Evolutionary conservation across 805 yeast genomes (phyloP), one percentile per base, ranked within the genome.

Genomic region (Dipodascus geniculatus): DNA sequence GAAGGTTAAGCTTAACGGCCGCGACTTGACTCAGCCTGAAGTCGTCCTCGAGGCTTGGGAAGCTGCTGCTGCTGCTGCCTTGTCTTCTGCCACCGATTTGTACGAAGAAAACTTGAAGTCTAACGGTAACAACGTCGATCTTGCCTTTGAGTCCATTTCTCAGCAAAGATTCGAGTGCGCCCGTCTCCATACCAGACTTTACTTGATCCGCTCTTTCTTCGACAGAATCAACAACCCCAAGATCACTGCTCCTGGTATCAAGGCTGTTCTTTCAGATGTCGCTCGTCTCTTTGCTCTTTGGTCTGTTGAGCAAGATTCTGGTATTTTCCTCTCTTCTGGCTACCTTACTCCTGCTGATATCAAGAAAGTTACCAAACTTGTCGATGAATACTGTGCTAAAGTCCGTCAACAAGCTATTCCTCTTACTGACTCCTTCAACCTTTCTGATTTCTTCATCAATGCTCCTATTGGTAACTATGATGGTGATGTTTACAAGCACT

Each of bases 401-500:
- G 65, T 84, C 44, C 75, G 96, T 67, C 78, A 80, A 28, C 80
- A 84, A 62, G 85, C 84, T 53, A 80, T 87, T 66, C 84, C 85
- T 0, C 74, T 86, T 61, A 85, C 95, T 3, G 97, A 89, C 68
- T 77, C 95, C 1, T 89, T 89, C 74, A 80, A 84, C 68, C 76
- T 85, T 58, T 80, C 87, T 44, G 96, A 89, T 70, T 83, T 77
- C 65, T 78, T 85, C 71, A 76, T 89, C 64, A 86, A 88, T 67
- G 81, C 96, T 0, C 82, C 93, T 2, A 77, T 89, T 55, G 97
- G 96, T 49, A 76, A 74, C 54, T 83, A 77, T 68, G 81, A 85
- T 61, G 96, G 96, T 55, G 83, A 89, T 66, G 82, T 87, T 54
- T 89, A 88, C 71, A 81, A 82, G 64, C 81, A 85, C 67, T 88